phyloP scores from a whole-genome alignment of 1,284 basidiomycete species.

The Marasmius oreades region DNA sequence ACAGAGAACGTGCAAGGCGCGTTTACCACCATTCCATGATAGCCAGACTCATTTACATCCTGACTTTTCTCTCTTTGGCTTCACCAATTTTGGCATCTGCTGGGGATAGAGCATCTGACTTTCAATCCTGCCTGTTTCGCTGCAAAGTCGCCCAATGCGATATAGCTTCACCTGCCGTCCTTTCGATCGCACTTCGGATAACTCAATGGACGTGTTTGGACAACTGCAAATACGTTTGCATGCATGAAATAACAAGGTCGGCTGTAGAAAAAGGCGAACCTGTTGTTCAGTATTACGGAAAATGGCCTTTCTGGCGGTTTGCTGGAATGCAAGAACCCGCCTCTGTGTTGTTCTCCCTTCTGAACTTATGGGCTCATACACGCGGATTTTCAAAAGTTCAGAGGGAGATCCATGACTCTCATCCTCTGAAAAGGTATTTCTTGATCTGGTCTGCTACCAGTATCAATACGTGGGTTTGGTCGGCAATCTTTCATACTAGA shows the following conservation, averaged over 20 bases:
- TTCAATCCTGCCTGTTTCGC: constrained; percentile 8
- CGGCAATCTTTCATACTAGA: constrained; percentile 88
- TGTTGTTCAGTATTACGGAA: constrained; percentile 87
- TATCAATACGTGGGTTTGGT: constrained; percentile 94
- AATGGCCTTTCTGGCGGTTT: constrained; percentile 93
- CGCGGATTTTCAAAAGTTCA: constrained; percentile 51
- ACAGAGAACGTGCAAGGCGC: no score
- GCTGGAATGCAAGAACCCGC: constrained; percentile 92
- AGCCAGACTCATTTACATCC: neutral
- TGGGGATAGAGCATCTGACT: constrained; percentile 11
- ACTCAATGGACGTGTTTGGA: constrained; percentile 79
- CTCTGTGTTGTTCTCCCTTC: constrained; percentile 84
- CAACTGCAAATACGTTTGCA: constrained; percentile 89
- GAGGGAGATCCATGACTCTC: constrained; percentile 45
- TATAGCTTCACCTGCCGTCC: constrained; percentile 16
- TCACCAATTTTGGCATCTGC: constrained; percentile 5
- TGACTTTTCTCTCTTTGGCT: neutral
- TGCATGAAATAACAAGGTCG: constrained; percentile 76
- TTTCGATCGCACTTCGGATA: constrained; percentile 47
- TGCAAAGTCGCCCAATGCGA: constrained; percentile 11
- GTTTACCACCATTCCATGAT: neutral
- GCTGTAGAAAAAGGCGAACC: constrained; percentile 39
- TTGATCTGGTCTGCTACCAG: constrained; percentile 68
- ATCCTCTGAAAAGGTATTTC: constrained; percentile 75
- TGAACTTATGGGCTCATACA: constrained; percentile 78